Evolutionary conservation across 169 alveolate genomes (phyloP), one percentile per base, ranked within the genome.

Genomic region (Cryptosporidium parvum): DNA sequence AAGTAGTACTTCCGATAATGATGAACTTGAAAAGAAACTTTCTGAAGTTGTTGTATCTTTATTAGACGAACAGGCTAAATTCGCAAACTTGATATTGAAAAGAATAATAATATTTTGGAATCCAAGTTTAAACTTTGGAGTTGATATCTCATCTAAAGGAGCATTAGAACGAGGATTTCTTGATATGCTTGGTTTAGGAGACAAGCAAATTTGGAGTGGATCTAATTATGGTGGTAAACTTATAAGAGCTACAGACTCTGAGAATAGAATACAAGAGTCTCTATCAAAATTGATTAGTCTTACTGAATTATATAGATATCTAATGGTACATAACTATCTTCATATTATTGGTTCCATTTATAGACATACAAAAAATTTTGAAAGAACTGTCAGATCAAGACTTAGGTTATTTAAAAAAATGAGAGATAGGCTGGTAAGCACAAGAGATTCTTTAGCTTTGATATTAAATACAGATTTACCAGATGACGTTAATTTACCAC

Each of bases 151-250:
- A n/a, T 80, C 89, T 8, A 61, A 65, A 23, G 45, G 16, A 16
- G 21, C 23, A 14, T 3, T 48, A 1, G 89, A 80, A 14, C 62
- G 33, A 8, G 69, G 69, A 23, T 80, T 80, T 80, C 70, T 80
- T 18, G 89, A 80, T 42, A 80, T 80, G 89, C 42, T 80, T 29
- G 89, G 89, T 5, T 48, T 80, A 39, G 89, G 89, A n/a, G 69
- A 80, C 44, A 65, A 62, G 33, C 35, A 53, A 1, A 21, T 80
- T 12, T 80, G 89, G 80, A 70, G 39, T 21, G 62, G 58, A 65
- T 39, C 72, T 16, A 62, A 1, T 31, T 80, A 21, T 3, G 89
- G 89, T 10, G 89, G 89, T 26, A 80, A 62, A n/a, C 51, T 80
- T 10, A 9, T 37, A 2, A 37, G 44, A 14, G 75, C 75, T n/a